Evolutionary conservation across 805 yeast genomes (phyloP).

Genomic region (Sungouiella blattae): DNA sequence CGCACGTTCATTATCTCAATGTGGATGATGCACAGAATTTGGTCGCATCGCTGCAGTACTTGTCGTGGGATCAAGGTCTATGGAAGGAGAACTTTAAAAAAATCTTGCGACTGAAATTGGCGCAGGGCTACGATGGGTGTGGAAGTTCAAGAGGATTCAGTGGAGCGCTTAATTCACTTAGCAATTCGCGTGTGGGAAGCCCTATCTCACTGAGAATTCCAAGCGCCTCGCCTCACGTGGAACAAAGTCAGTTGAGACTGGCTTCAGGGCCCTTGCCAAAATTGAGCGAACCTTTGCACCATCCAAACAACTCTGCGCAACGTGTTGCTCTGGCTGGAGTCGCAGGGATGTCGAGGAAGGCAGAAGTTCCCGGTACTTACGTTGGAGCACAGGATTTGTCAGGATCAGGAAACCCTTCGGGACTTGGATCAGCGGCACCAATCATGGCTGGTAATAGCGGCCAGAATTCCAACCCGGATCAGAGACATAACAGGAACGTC

Average conservation of each 20-base stretch:
- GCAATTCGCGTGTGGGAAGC: conserved; percentile 26
- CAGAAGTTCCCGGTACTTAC: too few relatives aligned
- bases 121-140: conserved; percentile 65
- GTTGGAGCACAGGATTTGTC: too few relatives aligned
- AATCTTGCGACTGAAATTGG: conserved; percentile 33
- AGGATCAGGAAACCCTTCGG: too few relatives aligned
- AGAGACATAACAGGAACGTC: conserved; percentile 13
- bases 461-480: background rate
- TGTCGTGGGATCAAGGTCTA: conserved; percentile 34
- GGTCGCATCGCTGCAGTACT: conserved; percentile 20
- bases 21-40: conserved; percentile 26
- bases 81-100: conserved; percentile 32
- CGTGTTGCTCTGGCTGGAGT: background rate
- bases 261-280: conserved; percentile 2
- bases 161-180: conserved; percentile 57
- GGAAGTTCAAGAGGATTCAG: conserved; percentile 64
- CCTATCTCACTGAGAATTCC: conserved; percentile 1
- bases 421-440: background rate
- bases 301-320: background rate
- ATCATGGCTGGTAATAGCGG: background rate
- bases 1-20: conserved; percentile 41
- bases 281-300: background rate
- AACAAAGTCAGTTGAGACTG: background rate
- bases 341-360: too few relatives aligned
- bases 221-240: conserved; percentile 2